Percentiles rank a stretch among this genome's conserved stretches.
Evolutionary conservation across 257 asterid species (phyloP).

Genomic region (Ocimum tenuiflorum): DNA sequence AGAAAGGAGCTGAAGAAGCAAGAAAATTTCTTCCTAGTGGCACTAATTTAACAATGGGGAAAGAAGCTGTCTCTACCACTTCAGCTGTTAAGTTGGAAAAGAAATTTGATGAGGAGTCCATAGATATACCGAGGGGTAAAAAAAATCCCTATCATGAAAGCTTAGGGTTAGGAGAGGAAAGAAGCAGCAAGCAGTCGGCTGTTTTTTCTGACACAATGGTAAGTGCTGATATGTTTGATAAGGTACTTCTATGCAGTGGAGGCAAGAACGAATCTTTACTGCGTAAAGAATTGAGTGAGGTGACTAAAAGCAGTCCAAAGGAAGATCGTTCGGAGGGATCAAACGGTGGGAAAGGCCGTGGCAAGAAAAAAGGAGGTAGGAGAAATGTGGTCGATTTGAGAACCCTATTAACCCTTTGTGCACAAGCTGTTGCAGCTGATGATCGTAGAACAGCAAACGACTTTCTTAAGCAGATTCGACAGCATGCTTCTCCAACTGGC

Average conservation of each 20-base stretch:
- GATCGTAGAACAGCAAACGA: conserved; percentile 56
- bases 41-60: conserved; percentile 25
- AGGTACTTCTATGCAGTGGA: conserved; percentile 60
- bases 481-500: conserved; percentile 39
- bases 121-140: conserved; percentile 47
- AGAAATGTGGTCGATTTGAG: conserved; percentile 54
- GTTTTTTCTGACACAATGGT: conserved; percentile 46
- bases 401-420: conserved; percentile 58
- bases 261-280: conserved; percentile 61
- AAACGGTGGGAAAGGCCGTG: conserved; percentile 29
- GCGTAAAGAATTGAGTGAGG: conserved; percentile 49
- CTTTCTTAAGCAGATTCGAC: conserved; percentile 56
- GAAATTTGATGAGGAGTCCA: conserved; percentile 19
- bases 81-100: conserved; percentile 30
- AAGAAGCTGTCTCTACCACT: conserved; percentile 1
- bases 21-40: conserved; percentile 52
- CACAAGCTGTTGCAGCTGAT: conserved; percentile 76
- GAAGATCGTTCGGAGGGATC: conserved; percentile 26
- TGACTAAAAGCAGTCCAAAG: conserved; percentile 28
- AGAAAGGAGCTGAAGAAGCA: conserved; percentile 62
- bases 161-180: conserved; percentile 33
- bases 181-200: conserved; percentile 68
- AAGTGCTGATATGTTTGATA: conserved; percentile 55
- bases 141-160: conserved; percentile 44
- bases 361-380: conserved; percentile 45